Evolutionary conservation across 257 asterid species (phyloP).

Genomic region (Thymus quinquecostatus): DNA sequence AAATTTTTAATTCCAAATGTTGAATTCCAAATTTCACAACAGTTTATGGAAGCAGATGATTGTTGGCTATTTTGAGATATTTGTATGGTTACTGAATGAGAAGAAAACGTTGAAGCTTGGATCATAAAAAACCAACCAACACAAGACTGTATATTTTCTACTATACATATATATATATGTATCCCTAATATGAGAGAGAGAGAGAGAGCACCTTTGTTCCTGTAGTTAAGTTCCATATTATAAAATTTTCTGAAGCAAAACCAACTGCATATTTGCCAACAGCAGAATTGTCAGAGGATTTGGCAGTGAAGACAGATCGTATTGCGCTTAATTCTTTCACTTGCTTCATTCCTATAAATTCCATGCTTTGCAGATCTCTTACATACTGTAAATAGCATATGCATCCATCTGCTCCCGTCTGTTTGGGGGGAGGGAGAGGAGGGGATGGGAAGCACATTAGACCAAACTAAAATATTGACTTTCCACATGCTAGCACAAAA

Average conservation of each 20-base stretch:
- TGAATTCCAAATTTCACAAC: background rate
- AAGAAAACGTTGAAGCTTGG: conserved; percentile 18
- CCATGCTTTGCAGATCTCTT: conserved; percentile 55
- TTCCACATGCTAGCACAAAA: conserved; percentile 26
- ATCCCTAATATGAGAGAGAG: conserved; percentile 9
- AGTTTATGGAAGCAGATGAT: background rate
- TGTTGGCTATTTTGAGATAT: conserved; percentile 9
- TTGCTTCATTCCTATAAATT: conserved; percentile 86
- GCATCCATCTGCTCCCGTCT: conserved; percentile 99
- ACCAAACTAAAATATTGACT: conserved; percentile 27
- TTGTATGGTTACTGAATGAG: background rate
- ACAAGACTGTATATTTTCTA: conserved; percentile 6
- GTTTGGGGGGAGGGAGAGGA: conserved; percentile 14
- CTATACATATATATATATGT: background rate
- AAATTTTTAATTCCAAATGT: background rate
- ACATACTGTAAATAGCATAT: conserved; percentile 82
- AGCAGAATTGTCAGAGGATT: conserved; percentile 44
- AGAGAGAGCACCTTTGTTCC: conserved; percentile 70
- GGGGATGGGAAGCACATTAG: conserved; percentile 17
- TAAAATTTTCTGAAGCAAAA: conserved; percentile 83
- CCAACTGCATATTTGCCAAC: conserved; percentile 75
- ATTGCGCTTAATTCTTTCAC: conserved; percentile 80
- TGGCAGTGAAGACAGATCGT: conserved; percentile 53
- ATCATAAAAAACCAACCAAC: conserved; percentile 1
- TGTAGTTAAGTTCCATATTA: conserved; percentile 74